These are phyloP conservation scores for Fusarium sp. DNA, from an alignment of 2,329 filamentous ascomycete genomes.

Conservation along the genomic window DNA sequence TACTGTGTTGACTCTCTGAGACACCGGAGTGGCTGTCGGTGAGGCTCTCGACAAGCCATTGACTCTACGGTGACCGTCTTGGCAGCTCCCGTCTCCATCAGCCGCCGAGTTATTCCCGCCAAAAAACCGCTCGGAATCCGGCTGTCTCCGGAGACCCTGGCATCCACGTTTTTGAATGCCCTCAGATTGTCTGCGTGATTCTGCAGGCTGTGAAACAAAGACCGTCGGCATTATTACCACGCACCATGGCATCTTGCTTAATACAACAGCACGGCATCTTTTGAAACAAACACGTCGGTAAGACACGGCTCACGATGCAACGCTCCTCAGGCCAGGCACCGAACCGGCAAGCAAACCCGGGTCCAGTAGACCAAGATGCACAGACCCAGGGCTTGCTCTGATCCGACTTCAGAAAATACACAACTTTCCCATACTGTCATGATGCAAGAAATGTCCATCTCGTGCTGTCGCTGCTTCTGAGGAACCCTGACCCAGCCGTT, in stretches of 20 bases:
- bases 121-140: background rate
- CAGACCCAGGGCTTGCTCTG: background rate
- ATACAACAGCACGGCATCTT: background rate
- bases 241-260: no score
- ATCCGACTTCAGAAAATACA: background rate
- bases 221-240: background rate
- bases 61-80: background rate
- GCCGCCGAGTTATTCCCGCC: background rate
- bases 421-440: constrained; percentile 12
- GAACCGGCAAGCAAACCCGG: constrained; percentile 15
- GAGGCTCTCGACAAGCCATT: background rate
- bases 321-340: background rate
- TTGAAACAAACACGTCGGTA: constrained; percentile 25
- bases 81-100: background rate
- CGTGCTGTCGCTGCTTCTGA: constrained; percentile 6
- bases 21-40: background rate
- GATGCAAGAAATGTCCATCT: constrained; percentile 26
- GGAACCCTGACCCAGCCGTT: constrained; percentile 33
- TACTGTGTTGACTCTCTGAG: no score
- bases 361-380: constrained; percentile 15
- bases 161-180: constrained; percentile 5
- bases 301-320: constrained; percentile 29
- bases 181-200: background rate
- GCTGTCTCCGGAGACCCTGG: constrained; percentile 8
- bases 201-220: constrained; percentile 12